These are phyloP conservation scores for Exserohilum rostratum DNA, from an alignment of 2,329 filamentous ascomycete species.

Conservation along the genomic window DNA sequence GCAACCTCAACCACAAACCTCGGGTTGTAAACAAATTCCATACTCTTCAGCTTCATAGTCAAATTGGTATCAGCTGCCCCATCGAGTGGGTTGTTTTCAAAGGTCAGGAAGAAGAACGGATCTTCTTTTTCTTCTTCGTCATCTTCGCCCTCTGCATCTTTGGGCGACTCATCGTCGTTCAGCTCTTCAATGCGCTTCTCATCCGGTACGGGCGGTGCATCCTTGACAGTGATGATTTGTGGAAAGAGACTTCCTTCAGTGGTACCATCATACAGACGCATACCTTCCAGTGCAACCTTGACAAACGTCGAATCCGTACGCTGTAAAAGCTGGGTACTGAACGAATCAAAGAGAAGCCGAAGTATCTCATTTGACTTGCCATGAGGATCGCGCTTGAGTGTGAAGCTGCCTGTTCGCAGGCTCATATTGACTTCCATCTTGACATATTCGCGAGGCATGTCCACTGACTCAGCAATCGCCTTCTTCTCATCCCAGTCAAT, in stretches of 20 bases:
- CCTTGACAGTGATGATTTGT: slow-evolving; percentile 95
- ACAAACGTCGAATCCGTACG: slow-evolving; percentile 88
- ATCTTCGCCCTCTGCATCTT: slow-evolving; percentile 52
- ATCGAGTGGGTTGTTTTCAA: slow-evolving; percentile 95
- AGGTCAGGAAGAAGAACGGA: slow-evolving; percentile 87
- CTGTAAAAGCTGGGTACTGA: slow-evolving; percentile 87
- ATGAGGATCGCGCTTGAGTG: slow-evolving; percentile 83
- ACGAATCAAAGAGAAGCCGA: slow-evolving; percentile 91
- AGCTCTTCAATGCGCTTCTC: slow-evolving; percentile 57
- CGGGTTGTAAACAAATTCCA: slow-evolving; percentile 98
- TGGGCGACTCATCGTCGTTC: slow-evolving; percentile 54
- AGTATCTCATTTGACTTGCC: slow-evolving; percentile 80
- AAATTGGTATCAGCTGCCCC: slow-evolving; percentile 89
- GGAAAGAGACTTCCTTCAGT: slow-evolving; percentile 89
- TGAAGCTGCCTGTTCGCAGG: slow-evolving; percentile 95
- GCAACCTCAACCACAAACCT: slow-evolving; percentile 88
- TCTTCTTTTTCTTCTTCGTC: slow-evolving; percentile 63
- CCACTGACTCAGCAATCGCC: slow-evolving; percentile 82
- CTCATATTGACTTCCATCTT: slow-evolving; percentile 93
- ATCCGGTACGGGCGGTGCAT: slow-evolving; percentile 67
- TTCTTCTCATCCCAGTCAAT: slow-evolving; percentile 99
- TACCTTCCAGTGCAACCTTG: slow-evolving; percentile 86
- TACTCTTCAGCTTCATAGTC: slow-evolving; percentile 87
- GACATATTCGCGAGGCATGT: slow-evolving; percentile 86
- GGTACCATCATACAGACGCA: slow-evolving; percentile 94